Conservation (phyloP, 2,329 filamentous ascomycete genomes). For the Gnomoniopsis sp. region DNA sequence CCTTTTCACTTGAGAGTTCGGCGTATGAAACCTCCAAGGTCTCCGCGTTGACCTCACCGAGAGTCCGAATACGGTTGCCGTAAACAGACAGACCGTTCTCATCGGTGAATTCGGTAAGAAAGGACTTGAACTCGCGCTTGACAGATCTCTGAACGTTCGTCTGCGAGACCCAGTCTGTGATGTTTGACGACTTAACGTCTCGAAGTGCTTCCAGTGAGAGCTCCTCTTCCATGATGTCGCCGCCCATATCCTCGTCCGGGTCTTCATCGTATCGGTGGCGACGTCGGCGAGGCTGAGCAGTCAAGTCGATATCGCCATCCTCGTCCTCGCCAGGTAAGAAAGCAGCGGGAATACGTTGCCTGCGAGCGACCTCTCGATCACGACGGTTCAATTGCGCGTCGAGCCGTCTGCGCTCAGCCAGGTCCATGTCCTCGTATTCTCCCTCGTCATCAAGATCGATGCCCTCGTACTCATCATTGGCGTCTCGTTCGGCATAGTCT, state of each 20-base stretch:
- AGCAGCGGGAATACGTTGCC: slow-evolving; percentile 65
- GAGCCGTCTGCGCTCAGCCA: slow-evolving; percentile 64
- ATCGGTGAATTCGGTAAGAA: slow-evolving; percentile 94
- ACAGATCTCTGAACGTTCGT: slow-evolving; percentile 89
- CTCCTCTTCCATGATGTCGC: slow-evolving; percentile 94
- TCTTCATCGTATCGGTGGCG: slow-evolving; percentile 94
- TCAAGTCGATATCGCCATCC: slow-evolving; percentile 79
- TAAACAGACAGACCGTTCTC: slow-evolving; percentile 88
- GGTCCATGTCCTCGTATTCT: slow-evolving; percentile 68
- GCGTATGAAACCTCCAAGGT: slow-evolving; percentile 95
- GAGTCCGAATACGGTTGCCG: slow-evolving; percentile 85
- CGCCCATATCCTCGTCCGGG: slow-evolving; percentile 84
- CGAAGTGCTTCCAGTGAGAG: slow-evolving; percentile 85
- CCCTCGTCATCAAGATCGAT: slow-evolving; percentile 74
- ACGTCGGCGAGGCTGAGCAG: slow-evolving; percentile 77
- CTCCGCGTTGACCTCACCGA: slow-evolving; percentile 97
- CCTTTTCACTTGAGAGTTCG: slow-evolving; percentile 85
- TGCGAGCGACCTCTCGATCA: slow-evolving; percentile 67
- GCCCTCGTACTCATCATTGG: slow-evolving; percentile 67
- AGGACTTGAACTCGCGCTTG: slow-evolving; percentile 94
- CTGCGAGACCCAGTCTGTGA: slow-evolving; percentile 93
- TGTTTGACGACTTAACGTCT: slow-evolving; percentile 87
- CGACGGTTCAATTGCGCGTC: slow-evolving; percentile 71
- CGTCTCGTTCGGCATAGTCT: slow-evolving; percentile 65
- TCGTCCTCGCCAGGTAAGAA: slow-evolving; percentile 79